These are phyloP conservation scores for Bonia amplexicaulis DNA, from an alignment of 176 grass and related monocot species.

Conservation along the genomic window DNA sequence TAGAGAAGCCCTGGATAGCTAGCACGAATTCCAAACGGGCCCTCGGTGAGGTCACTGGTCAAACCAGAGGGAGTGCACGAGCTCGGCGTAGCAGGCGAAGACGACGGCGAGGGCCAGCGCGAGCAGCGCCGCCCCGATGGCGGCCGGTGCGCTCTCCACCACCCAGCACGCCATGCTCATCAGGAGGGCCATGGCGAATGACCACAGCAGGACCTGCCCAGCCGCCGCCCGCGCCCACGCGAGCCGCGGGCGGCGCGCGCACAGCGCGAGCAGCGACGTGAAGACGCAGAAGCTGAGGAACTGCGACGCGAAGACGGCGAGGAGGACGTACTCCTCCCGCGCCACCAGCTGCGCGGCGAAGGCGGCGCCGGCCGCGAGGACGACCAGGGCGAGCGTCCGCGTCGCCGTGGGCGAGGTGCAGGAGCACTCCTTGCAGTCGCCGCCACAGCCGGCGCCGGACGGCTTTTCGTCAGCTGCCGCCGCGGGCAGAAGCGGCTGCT, in stretches of 20 bases:
- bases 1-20: neutral
- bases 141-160: conserved; percentile 9
- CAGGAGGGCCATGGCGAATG: conserved; percentile 36
- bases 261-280: conserved; percentile 44
- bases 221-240: conserved; percentile 2
- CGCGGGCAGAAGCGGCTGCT: conserved; percentile 14
- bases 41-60: neutral
- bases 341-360: conserved; percentile 40
- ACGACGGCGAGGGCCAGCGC: conserved; percentile 19
- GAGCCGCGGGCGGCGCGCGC: conserved; percentile 17
- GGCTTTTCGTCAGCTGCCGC: neutral
- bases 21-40: neutral
- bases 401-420: conserved; percentile 32
- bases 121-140: conserved; percentile 20
- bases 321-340: conserved; percentile 45
- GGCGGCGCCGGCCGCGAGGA: conserved; percentile 20
- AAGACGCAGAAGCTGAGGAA: conserved; percentile 35
- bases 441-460: neutral
- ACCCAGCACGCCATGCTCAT: conserved; percentile 48
- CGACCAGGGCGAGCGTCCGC: conserved; percentile 40
- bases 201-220: conserved; percentile 37
- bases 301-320: conserved; percentile 41
- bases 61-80: conserved; percentile 23
- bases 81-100: conserved; percentile 35
- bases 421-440: neutral